phyloP scores from a whole-genome alignment of 2,329 filamentous ascomycete species.

The Penicillium sp. region DNA sequence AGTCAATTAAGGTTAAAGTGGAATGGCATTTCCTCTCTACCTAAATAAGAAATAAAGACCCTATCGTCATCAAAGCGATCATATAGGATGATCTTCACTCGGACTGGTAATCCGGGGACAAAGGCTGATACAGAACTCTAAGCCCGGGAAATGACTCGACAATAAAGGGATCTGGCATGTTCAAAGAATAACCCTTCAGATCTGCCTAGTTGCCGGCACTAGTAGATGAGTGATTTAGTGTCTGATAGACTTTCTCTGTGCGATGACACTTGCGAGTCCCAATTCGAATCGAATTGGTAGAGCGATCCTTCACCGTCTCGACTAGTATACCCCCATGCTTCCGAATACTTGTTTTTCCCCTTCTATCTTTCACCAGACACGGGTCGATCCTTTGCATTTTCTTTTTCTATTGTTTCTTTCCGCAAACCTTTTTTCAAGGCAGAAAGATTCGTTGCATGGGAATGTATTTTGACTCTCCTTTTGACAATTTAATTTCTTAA shows the following conservation, averaged over 20 bases:
- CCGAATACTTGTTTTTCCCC: neutral
- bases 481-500: neutral
- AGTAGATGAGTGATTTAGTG: constrained; percentile 11
- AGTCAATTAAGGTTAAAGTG: neutral
- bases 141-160: neutral
- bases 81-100: neutral
- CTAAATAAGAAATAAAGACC: neutral
- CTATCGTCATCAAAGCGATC: neutral
- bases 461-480: neutral
- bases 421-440: constrained; percentile 2
- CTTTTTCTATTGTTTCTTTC: neutral
- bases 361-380: neutral
- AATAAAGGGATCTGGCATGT: neutral
- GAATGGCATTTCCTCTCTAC: neutral
- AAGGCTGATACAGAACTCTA: neutral
- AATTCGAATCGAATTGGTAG: constrained; percentile 1
- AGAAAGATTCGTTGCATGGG: constrained; percentile 7
- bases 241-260: constrained; percentile 12
- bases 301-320: neutral
- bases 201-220: constrained; percentile 6
- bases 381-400: neutral
- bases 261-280: neutral
- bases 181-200: neutral
- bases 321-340: neutral
- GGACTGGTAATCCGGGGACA: neutral